Evolutionary conservation across 768 basidiomycete genomes (phyloP).

Genomic region (Leccinum uliginosum): DNA sequence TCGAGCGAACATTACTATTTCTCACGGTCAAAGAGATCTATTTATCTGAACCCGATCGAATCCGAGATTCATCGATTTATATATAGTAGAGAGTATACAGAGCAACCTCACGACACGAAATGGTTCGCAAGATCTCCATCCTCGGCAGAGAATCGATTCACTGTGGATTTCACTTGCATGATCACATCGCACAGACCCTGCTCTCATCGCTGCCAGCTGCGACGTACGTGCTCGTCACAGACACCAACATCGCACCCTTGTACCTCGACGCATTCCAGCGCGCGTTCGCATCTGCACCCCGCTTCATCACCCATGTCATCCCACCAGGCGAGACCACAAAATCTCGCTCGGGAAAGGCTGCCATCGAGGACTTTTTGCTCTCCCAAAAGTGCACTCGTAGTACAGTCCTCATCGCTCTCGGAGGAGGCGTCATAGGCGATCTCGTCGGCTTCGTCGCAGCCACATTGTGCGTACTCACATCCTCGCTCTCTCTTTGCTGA

Average conservation of each 20-base stretch:
- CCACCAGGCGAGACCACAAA: conserved; percentile 93
- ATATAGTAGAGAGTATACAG: too few relatives aligned
- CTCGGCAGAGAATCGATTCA: conserved; percentile 85
- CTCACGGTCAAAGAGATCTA: background rate
- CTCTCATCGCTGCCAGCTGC: conserved; percentile 68
- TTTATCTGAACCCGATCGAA: background rate
- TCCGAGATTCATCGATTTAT: background rate
- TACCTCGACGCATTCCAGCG: conserved; percentile 64
- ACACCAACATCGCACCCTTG: conserved; percentile 81
- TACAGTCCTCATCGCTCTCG: conserved; percentile 88
- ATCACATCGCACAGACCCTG: conserved; percentile 78
- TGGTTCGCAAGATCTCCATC: conserved; percentile 69
- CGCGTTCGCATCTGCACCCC: conserved; percentile 43
- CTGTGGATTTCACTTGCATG: conserved; percentile 88
- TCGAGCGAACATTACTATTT: conserved; percentile 5
- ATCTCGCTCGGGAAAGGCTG: conserved; percentile 84
- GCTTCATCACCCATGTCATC: conserved; percentile 77
- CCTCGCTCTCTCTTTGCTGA: background rate
- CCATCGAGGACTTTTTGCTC: conserved; percentile 90
- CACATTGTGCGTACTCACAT: conserved; percentile 67
- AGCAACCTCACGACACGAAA: too few relatives aligned
- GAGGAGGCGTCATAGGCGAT: conserved; percentile 97
- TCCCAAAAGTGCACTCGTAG: conserved; percentile 87
- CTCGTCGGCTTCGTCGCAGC: conserved; percentile 95
- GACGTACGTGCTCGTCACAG: conserved; percentile 89